Percentiles rank a stretch among this genome's conserved stretches.
Conservation (phyloP, 164 flowering plant genomes). For the Dillenia suffruticosa region DNA sequence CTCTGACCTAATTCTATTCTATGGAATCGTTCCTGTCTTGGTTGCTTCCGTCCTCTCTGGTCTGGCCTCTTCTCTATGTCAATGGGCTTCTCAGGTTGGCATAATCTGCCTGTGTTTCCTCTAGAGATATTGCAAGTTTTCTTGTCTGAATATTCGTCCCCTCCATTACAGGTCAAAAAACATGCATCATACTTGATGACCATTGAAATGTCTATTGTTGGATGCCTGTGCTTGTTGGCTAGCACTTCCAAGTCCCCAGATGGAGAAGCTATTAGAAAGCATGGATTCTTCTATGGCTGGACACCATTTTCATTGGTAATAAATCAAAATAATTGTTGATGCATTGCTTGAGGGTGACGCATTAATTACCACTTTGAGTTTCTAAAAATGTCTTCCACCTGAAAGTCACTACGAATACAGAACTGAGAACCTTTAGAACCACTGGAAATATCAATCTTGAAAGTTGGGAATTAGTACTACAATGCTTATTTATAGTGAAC, state of each 20-base stretch:
- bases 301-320: conserved; percentile 80
- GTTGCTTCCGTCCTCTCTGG: conserved; percentile 99
- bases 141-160: conserved; percentile 1
- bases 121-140: neutral
- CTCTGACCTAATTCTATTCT: conserved; percentile 59
- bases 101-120: conserved; percentile 1
- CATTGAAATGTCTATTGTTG: conserved; percentile 94
- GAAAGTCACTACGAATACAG: no score
- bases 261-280: conserved; percentile 75
- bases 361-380: no score
- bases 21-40: conserved; percentile 91
- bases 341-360: no score
- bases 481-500: no score
- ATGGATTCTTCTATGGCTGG: conserved; percentile 96
- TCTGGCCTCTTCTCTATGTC: conserved; percentile 91
- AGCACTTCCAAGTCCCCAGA: conserved; percentile 88
- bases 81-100: conserved; percentile 98
- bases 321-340: neutral
- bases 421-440: no score
- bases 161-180: conserved; percentile 71
- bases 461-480: no score
- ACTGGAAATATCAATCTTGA: no score
- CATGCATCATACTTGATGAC: conserved; percentile 95
- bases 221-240: conserved; percentile 80
- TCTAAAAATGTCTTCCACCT: no score